These are phyloP conservation scores for Jaapia argillacea DNA, from an alignment of 768 basidiomycete genomes.

Conservation along the genomic window DNA sequence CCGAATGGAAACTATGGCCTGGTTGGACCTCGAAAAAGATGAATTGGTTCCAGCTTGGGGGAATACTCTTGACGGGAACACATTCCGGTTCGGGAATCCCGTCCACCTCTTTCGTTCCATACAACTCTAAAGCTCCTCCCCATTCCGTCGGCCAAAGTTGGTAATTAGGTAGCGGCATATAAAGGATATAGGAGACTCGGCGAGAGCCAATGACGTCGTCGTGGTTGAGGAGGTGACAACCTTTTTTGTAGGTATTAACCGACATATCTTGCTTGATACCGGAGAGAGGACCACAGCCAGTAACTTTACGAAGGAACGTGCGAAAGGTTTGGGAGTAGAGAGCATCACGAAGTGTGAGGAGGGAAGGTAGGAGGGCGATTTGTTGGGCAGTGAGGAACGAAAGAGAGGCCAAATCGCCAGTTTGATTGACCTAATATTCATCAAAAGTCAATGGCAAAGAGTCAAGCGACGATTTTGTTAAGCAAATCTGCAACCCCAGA, in stretches of 20 bases:
- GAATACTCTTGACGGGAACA: conserved; percentile 55
- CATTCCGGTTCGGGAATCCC: conserved; percentile 61
- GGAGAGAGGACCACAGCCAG: conserved; percentile 86
- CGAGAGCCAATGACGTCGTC: conserved; percentile 97
- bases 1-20: conserved; percentile 90
- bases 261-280: conserved; percentile 94
- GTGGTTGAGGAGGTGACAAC: conserved; percentile 93
- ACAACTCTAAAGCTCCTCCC: conserved; percentile 93
- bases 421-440: conserved; percentile 79
- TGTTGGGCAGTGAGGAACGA: conserved; percentile 75
- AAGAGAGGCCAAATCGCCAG: conserved; percentile 91
- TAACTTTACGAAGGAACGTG: conserved; percentile 72
- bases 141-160: conserved; percentile 79
- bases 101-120: conserved; percentile 52
- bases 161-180: conserved; percentile 75
- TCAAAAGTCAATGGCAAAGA: not conserved
- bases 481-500: no score
- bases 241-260: conserved; percentile 82
- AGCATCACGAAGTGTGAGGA: conserved; percentile 79
- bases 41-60: conserved; percentile 85
- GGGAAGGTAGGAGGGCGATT: conserved; percentile 67
- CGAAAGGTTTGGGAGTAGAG: conserved; percentile 85
- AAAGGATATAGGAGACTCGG: conserved; percentile 92
- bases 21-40: conserved; percentile 91
- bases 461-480: not conserved